Conservation (phyloP, 805 yeast genomes). For the Candida yuanshanica region DNA sequence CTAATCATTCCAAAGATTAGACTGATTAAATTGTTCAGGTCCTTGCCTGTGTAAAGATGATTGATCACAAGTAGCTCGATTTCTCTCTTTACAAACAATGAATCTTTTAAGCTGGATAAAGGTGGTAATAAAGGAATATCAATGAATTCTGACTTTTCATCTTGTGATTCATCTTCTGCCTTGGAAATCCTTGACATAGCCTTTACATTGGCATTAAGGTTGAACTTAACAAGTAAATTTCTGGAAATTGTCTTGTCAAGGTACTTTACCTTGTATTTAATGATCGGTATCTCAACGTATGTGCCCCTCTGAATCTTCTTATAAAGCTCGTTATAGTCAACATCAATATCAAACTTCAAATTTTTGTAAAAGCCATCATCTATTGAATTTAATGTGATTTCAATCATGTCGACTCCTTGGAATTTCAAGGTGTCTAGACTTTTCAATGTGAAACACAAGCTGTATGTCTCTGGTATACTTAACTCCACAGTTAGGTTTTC, state of each 20-base stretch:
- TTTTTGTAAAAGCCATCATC: constrained; percentile 20
- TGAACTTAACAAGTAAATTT: constrained; percentile 4
- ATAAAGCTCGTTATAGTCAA: constrained; percentile 8
- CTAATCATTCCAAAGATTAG: constrained; percentile 17
- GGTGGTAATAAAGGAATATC: constrained; percentile 28
- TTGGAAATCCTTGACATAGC: not conserved
- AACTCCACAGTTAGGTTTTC: not conserved
- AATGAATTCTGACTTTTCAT: constrained; percentile 7
- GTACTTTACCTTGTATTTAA: constrained; percentile 6
- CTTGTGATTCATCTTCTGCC: not conserved
- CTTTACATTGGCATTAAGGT: not conserved
- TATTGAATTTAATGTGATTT: constrained; percentile 13
- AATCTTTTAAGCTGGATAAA: constrained; percentile 32
- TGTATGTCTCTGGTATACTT: not conserved
- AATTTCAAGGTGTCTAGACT: constrained; percentile 1
- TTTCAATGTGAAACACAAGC: constrained; percentile 1
- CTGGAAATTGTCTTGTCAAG: constrained; percentile 4
- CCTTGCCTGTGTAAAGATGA: constrained; percentile 1
- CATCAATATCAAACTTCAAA: constrained; percentile 10
- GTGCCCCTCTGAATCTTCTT: constrained; percentile 3
- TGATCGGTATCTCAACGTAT: constrained; percentile 13
- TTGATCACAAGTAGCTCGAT: constrained; percentile 29
- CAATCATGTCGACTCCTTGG: not conserved
- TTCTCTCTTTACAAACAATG: constrained; percentile 29
- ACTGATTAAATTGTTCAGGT: constrained; percentile 12